phyloP scores from a whole-genome alignment of 1,139 yeast genomes.

The Pichia sp. region DNA sequence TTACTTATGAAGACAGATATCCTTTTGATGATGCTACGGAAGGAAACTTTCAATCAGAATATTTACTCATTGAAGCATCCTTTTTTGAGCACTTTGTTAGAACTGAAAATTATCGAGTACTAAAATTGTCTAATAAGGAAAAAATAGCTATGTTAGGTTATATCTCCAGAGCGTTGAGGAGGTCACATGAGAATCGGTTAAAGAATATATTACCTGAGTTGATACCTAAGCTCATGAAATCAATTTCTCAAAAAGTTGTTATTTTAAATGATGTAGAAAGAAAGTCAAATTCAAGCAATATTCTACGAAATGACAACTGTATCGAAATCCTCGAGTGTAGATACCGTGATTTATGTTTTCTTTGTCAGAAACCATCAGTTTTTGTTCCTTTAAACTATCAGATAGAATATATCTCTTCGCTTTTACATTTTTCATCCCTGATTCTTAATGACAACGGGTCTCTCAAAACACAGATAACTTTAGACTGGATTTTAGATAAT shows the following conservation, averaged over 20 bases:
- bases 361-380: background rate
- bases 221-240: background rate
- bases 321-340: too few species aligned
- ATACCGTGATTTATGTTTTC: background rate
- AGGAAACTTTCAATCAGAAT: background rate
- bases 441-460: background rate
- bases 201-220: background rate
- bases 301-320: too few species aligned
- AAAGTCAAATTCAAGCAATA: too few species aligned
- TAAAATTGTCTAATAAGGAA: background rate
- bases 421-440: constrained; percentile 4
- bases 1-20: background rate
- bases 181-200: background rate
- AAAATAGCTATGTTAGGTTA: background rate
- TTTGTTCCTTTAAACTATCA: background rate
- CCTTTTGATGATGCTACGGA: background rate
- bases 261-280: background rate
- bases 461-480: constrained; percentile 2
- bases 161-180: background rate
- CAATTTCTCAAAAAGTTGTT: background rate
- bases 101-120: background rate
- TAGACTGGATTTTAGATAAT: constrained; percentile 10
- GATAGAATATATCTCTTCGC: constrained; percentile 1
- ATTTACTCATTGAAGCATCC: background rate
- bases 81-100: background rate